phyloP scores from a whole-genome alignment of 257 asterid genomes.

The Scutellaria baicalensis region DNA sequence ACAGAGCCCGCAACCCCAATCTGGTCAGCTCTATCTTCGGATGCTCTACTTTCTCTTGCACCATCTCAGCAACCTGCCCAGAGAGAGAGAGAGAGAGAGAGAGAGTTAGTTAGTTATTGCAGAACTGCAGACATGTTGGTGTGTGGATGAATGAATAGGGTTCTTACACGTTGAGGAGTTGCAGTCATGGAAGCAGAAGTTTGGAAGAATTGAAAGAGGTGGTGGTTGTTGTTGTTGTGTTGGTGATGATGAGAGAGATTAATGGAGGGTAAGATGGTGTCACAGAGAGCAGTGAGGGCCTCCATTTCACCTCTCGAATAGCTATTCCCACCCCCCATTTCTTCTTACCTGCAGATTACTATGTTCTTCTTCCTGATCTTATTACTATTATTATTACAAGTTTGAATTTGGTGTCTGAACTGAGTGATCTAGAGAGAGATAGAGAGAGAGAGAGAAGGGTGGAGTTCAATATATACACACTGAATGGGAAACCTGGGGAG shows the following conservation, averaged over 20 bases:
- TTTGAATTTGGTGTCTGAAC: background rate
- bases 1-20: conserved; percentile 37
- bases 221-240: background rate
- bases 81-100: background rate
- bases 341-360: background rate
- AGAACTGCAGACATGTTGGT: too few relatives aligned
- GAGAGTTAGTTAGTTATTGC: background rate
- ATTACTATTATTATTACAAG: too few relatives aligned
- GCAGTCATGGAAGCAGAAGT: conserved; percentile 62
- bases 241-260: background rate
- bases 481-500: background rate
- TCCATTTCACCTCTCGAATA: conserved; percentile 47
- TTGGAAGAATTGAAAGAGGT: conserved; percentile 23
- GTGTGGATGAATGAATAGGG: too few relatives aligned
- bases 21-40: conserved; percentile 36
- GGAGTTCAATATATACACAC: too few relatives aligned
- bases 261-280: conserved; percentile 52
- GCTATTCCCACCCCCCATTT: background rate
- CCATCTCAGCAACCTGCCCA: conserved; percentile 36
- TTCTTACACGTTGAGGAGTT: conserved; percentile 50
- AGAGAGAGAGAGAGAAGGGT: background rate
- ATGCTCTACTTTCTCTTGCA: conserved; percentile 39
- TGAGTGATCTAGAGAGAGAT: too few relatives aligned
- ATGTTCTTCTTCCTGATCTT: background rate
- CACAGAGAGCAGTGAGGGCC: conserved; percentile 46